Base-by-base conservation (phyloP, 352 stramenopile genomes). In the Pythium vanterpoolii region DNA sequence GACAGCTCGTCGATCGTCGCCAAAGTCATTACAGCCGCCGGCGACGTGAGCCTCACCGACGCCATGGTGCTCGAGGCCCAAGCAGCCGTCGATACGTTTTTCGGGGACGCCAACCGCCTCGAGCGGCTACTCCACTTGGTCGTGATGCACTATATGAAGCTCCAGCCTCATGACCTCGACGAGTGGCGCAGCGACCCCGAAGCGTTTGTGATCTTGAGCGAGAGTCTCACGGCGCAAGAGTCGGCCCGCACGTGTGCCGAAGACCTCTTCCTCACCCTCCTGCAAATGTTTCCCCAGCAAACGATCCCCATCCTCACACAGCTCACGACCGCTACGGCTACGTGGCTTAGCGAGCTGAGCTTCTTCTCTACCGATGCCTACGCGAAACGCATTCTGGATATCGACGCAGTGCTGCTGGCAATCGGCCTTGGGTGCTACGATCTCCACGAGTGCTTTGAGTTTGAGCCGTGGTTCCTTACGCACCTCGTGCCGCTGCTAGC, bases 371-470 rank as follows among this genome's bases (percentile, higher is more conserved):
- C 10, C 43, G n/a, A 48, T 56, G 19, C n/a, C 49, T 1, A 40
- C 46, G 8, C 38, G 10, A 38, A 11, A 36, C 31, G 31, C 19
- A 44, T 54, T 43, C 88, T 54, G 56, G 77, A 90, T 21, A 77
- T 82, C 19, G 86, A 96, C 62, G 81, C 86, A 2, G 73, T 96
- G 49, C 72, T 96, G 47, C 70, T 96, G 23, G 84, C 84, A 26
- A 82, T 92, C 43, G 86, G 86, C 2, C 62, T 94, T 11, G 80
- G 84, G 18, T 93, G 83, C 62, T 96, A 94, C 63, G 85, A 94
- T 53, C 78, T 96, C 7, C 85, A 96, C 64, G 81, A 93, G 39
- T 83, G 77, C 44, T 93, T 96, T 42, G 84, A 94, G 19, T 96
- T 96, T 64, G 84, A 94, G 64, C 86, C 80, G 8, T 94, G 84